Base-by-base conservation (phyloP, 2,329 filamentous ascomycete genomes). In the Diaporthe aspalathi region DNA sequence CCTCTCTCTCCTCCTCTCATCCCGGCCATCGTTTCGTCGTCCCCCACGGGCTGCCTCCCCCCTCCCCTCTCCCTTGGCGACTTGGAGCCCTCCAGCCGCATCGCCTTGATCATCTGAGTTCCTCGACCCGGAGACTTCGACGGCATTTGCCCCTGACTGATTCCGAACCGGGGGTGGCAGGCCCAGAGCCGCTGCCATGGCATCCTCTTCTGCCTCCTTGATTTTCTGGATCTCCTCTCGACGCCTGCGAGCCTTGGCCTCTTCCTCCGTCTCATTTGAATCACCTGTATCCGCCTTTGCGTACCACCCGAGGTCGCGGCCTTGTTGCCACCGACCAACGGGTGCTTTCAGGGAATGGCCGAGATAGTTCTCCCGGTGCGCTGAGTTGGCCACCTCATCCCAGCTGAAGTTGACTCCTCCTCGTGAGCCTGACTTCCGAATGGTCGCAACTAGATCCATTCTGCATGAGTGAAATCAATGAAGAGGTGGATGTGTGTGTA, bases 361-460 rank as follows among this genome's bases (percentile, higher is more conserved):
- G 9, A 98, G 92, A 81, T 90, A 92, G 77, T 91, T 97, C 82
- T 99, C 95, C 81, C 96, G 94, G 78, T 97, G 95, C 27, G 88
- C 84, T 63, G 94, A 97, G 75, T 87, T 90, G 80, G 95, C 92
- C 79, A 99, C 95, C 76, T 98, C 94, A 75, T 95, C 93, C 96
- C 96, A 98, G 83, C 92, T 95, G 85, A 99, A 99, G 81, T 98
- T 94, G 82, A 93, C 93, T 79, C 96, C 96, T 78, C 96, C 96
- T 75, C 96, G 92, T 77, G 94, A 96, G 81, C 97, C 95, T 22
- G 87, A 84, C 83, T 99, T 98, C 78, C 95, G 94, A 73, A 99
- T 92, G 52, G 93, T 94, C 72, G 95, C 93, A 68, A 98, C 90
- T 69, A 99, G 89, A 87, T 99, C 96, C 96, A 99, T 98, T 5